phyloP scores from a whole-genome alignment of 164 flowering plant genomes.

The Dillenia turbinata region DNA sequence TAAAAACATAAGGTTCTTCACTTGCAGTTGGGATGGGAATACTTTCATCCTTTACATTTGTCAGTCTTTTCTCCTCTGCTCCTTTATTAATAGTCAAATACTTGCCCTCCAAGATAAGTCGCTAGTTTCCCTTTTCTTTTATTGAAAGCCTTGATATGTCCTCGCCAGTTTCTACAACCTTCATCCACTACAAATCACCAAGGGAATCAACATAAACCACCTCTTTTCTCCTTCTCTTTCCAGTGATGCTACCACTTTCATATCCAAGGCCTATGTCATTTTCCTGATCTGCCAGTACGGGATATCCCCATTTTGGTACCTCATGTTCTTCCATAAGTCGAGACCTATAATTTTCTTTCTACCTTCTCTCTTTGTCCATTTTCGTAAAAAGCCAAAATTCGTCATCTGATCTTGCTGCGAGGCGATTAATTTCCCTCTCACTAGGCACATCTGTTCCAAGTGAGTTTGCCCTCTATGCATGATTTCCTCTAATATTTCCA shows the following conservation, averaged over 20 bases:
- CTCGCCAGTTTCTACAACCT: too few species aligned
- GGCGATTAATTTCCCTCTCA: slow-evolving; percentile 72
- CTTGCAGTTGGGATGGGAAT: too few species aligned
- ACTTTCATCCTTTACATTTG: too few species aligned
- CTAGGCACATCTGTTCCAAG: slow-evolving; percentile 81
- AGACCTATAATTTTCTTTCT: too few species aligned
- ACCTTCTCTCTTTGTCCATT: too few species aligned
- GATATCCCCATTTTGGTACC: slow-evolving; percentile 27
- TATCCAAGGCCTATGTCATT: slow-evolving; percentile 31
- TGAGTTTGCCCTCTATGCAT: slow-evolving; percentile 69
- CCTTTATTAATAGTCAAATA: too few species aligned
- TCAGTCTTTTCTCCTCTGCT: too few species aligned
- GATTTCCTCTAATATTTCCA: slow-evolving; percentile 64
- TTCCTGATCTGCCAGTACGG: slow-evolving; percentile 42
- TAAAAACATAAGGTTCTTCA: too few species aligned
- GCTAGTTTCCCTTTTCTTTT: not conserved
- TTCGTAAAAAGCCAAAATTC: too few species aligned
- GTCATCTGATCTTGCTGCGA: slow-evolving; percentile 43
- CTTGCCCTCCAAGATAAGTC: too few species aligned
- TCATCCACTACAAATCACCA: slow-evolving; percentile 39
- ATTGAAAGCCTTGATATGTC: too few species aligned
- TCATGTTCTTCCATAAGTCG: slow-evolving; percentile 35
- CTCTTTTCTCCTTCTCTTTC: slow-evolving; percentile 59
- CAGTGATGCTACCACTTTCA: slow-evolving; percentile 25
- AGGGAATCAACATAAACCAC: slow-evolving; percentile 50